Conservation (phyloP, 2,329 filamentous ascomycete genomes). For the Fonsecaea pedrosoi region DNA sequence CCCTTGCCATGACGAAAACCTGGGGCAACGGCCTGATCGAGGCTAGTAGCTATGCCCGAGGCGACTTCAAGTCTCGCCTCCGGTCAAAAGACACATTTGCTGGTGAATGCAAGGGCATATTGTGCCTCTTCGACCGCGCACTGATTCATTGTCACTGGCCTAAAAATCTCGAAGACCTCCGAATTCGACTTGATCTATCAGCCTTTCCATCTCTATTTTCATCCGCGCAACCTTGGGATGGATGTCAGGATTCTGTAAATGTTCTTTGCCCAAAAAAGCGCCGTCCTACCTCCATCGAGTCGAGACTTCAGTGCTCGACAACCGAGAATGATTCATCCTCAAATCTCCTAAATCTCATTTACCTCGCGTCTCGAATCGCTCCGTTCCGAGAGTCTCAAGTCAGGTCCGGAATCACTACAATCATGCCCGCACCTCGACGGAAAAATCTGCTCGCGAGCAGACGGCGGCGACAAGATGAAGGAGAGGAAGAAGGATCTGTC, state of each 20-base stretch:
- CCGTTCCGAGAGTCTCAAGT: neutral
- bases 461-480: constrained; percentile 56
- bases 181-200: neutral
- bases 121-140: constrained; percentile 9
- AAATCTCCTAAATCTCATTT: constrained; percentile 9
- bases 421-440: constrained; percentile 53
- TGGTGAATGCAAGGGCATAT: constrained; percentile 19
- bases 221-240: constrained; percentile 10
- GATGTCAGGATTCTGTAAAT: constrained; percentile 9
- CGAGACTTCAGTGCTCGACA: constrained; percentile 24
- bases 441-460: constrained; percentile 53
- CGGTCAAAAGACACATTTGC: constrained; percentile 17
- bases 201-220: neutral
- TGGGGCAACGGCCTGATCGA: constrained; percentile 11
- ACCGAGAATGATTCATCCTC: constrained; percentile 28
- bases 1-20: constrained; percentile 12
- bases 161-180: neutral
- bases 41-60: constrained; percentile 5
- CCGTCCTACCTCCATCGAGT: constrained; percentile 26
- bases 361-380: constrained; percentile 7
- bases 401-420: constrained; percentile 11
- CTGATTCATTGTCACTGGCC: constrained; percentile 11
- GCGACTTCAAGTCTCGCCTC: constrained; percentile 8
- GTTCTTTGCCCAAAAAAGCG: neutral
- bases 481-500: constrained; percentile 57